Evolutionary conservation across 805 yeast genomes (phyloP).

Genomic region (Millerago galiae): DNA sequence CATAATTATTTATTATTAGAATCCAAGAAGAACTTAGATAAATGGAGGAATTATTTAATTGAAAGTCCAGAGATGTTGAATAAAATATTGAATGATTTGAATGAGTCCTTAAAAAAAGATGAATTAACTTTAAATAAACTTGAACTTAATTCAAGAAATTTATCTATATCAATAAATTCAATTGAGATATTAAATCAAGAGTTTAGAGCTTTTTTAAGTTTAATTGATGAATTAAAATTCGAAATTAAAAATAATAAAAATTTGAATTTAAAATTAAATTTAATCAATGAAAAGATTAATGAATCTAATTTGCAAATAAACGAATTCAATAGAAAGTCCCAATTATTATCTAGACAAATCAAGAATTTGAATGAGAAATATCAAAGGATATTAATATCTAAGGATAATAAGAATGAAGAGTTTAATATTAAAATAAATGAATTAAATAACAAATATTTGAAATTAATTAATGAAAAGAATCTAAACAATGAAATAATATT

Average conservation of each 20-base stretch:
- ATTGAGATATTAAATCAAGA: constrained; percentile 32
- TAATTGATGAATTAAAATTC: constrained; percentile 17
- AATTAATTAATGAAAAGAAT: constrained; percentile 31
- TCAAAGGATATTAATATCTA: constrained; percentile 29
- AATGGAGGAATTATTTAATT: constrained; percentile 50
- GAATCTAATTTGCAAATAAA: constrained; percentile 18
- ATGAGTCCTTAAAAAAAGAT: constrained; percentile 36
- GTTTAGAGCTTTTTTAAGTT: constrained; percentile 15
- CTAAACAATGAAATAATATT: constrained; percentile 32
- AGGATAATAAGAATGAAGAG: constrained; percentile 29
- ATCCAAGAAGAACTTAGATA: constrained; percentile 50
- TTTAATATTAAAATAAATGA: constrained; percentile 29
- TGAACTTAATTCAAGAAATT: constrained; percentile 44
- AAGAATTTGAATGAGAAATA: constrained; percentile 36
- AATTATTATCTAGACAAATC: constrained; percentile 33
- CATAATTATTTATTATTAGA: constrained; percentile 52
- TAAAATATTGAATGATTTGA: constrained; percentile 47
- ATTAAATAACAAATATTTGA: constrained; percentile 31
- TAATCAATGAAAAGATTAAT: constrained; percentile 14
- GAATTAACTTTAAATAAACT: constrained; percentile 32
- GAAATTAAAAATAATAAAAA: constrained; percentile 15
- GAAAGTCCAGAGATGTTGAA: constrained; percentile 53
- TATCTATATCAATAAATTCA: constrained; percentile 50
- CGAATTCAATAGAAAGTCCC: constrained; percentile 32
- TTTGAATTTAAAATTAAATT: constrained; percentile 11